Base-by-base conservation (phyloP, 495 filamentous ascomycete genomes). In the Xylaria curta region DNA sequence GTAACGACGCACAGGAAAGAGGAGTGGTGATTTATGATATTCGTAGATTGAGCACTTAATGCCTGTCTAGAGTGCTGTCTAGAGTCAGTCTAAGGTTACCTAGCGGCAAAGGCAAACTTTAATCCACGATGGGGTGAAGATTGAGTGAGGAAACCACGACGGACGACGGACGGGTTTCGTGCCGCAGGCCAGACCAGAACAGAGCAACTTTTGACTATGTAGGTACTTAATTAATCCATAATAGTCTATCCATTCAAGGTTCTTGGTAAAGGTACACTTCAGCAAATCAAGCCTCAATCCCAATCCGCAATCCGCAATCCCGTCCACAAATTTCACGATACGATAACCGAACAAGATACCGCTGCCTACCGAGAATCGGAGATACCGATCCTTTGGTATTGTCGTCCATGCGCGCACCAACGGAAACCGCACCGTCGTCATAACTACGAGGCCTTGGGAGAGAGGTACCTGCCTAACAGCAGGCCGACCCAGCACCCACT, bases 281-380 rank as follows among this genome's bases (percentile, higher is more conserved):
- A 38, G 36, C 36, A 38, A 38, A 38, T 38, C 36, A 38, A 38
- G 6, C 36, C 36, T 38, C 36, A 38, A 38, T 38, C 36, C 8
- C 36, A 38, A 38, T 38, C 36, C 6, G 36, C 36, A 38, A 8
- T 38, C 36, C 36, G 36, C 36, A 38, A 38, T 38, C 4, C 36
- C 36, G 36, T 38, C 38, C 38, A 42, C 38, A 19, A 47, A n/a
- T 13, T n/a, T 21, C 12, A 54, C 51, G 51, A 54, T 28, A 54
- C 44, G 42, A 46, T 49, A n/a, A 8, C 47, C 47, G 47, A n/a
- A n/a, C 9, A 51, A 8, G 53, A 31, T 7, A 31, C 53, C 54
- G 26, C 31, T n/a, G 0, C 19, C n/a, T 60, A 69, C 67, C 67
- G 67, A 69, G 26, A 15, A 69, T 69, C 67, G 67, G 67, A 69